Evolutionary conservation across 352 stramenopile species (phyloP).

Genomic region (Phytopythium litorale): DNA sequence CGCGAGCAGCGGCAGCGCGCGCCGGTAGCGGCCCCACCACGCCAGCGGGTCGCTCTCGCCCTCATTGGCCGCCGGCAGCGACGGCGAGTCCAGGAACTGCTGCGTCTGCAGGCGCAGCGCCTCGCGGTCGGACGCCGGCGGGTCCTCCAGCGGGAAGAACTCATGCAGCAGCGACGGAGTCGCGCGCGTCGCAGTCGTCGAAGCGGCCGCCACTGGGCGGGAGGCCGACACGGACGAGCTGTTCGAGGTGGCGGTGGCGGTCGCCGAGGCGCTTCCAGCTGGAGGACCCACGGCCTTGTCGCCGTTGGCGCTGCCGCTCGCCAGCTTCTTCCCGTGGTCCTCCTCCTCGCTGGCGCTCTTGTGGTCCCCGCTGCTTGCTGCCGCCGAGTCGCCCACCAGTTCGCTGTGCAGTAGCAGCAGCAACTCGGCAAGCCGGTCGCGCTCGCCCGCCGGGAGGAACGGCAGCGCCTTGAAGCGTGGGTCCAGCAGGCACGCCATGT

Average conservation of each 20-base stretch:
- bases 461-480: conserved; percentile 72
- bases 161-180: conserved; percentile 38
- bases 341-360: conserved; percentile 25
- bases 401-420: conserved; percentile 50
- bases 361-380: not conserved
- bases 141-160: conserved; percentile 61
- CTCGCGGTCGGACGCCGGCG: conserved; percentile 42
- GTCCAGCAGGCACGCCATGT: conserved; percentile 65
- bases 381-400: conserved; percentile 17
- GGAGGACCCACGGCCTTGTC: conserved; percentile 10
- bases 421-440: conserved; percentile 46
- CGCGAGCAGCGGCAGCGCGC: conserved; percentile 59
- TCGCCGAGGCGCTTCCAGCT: not conserved
- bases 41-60: conserved; percentile 75
- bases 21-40: conserved; percentile 78
- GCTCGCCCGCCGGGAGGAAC: conserved; percentile 53
- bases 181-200: conserved; percentile 6
- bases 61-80: conserved; percentile 58
- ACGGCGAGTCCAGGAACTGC: conserved; percentile 69
- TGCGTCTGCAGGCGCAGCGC: conserved; percentile 64
- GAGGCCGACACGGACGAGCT: not conserved
- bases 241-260: not conserved
- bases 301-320: conserved; percentile 4
- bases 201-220: not conserved
- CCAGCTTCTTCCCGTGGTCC: conserved; percentile 19